Conservation (phyloP, 306 rosid genomes). For the barrel medic (Medicago truncatula) region DNA sequence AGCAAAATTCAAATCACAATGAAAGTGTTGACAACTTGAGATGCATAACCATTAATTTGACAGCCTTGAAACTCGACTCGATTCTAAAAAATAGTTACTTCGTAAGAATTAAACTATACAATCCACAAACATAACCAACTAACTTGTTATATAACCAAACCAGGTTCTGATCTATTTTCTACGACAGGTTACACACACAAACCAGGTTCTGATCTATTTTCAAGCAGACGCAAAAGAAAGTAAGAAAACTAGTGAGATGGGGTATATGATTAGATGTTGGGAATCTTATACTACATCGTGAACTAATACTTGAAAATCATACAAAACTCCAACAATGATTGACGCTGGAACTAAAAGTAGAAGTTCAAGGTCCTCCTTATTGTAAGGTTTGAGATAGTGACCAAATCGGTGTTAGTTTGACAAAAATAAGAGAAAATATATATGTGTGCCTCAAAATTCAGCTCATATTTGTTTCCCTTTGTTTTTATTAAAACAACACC, state of each 20-base stretch:
- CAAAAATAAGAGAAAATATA: background rate
- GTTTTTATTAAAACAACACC: background rate
- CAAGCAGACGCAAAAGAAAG: slow-evolving; percentile 11
- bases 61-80: background rate
- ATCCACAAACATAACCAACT: background rate
- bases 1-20: background rate
- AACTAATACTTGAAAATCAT: background rate
- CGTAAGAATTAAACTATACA: background rate
- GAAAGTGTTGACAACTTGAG: background rate
- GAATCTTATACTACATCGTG: background rate
- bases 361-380: background rate
- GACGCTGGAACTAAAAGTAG: background rate
- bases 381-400: background rate
- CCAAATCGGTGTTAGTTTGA: background rate
- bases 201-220: background rate
- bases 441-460: background rate
- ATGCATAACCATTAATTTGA: slow-evolving; percentile 14
- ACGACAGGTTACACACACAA: background rate
- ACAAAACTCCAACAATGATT: background rate
- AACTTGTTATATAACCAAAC: background rate
- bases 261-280: background rate
- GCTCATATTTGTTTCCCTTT: background rate
- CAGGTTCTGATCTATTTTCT: slow-evolving; percentile 3
- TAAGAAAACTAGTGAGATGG: background rate
- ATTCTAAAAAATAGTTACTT: background rate